A percentile compares a stretch with the other conserved stretches of the same genome.
Conservation (phyloP, 2,329 filamentous ascomycete genomes). For the Aspergillus pseudonomiae region DNA sequence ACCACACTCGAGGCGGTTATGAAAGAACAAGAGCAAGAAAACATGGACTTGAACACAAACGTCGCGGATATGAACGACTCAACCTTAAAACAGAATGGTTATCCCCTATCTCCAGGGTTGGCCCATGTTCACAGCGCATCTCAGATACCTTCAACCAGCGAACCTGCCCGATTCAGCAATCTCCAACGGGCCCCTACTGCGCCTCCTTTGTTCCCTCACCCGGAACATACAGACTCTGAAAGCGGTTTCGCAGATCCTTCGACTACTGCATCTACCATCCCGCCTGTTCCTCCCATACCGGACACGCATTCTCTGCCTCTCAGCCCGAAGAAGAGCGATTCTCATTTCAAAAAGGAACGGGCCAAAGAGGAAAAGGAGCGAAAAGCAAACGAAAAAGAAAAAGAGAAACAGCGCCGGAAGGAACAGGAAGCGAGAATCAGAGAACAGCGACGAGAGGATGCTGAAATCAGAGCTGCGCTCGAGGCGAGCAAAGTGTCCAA, state of each 20-base stretch:
- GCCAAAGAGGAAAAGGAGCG: constrained; percentile 61
- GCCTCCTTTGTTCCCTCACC: constrained; percentile 51
- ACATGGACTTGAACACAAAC: constrained; percentile 45
- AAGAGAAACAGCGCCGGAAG: constrained; percentile 59
- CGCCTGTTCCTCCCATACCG: constrained; percentile 36
- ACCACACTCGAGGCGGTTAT: constrained; percentile 70
- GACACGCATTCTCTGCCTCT: constrained; percentile 35
- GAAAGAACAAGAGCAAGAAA: constrained; percentile 83
- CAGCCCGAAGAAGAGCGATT: constrained; percentile 64
- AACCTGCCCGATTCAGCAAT: constrained; percentile 35
- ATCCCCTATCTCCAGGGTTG: constrained; percentile 34
- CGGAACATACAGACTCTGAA: constrained; percentile 34
- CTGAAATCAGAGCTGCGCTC: constrained; percentile 65
- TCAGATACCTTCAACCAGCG: constrained; percentile 39
- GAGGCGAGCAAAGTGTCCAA: constrained; percentile 68
- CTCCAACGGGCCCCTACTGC: constrained; percentile 46
- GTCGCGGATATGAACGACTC: constrained; percentile 52
- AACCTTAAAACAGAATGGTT: constrained; percentile 35
- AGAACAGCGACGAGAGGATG: constrained; percentile 56
- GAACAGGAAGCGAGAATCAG: constrained; percentile 56
- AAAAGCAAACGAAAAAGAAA: constrained; percentile 51
- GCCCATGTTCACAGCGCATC: constrained; percentile 45
- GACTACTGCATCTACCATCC: constrained; percentile 5
- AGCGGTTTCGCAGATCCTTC: constrained; percentile 26
- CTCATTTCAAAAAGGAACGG: constrained; percentile 69